Base-by-base conservation (phyloP, 2,329 filamentous ascomycete species). In the Phyllachora maydis region DNA sequence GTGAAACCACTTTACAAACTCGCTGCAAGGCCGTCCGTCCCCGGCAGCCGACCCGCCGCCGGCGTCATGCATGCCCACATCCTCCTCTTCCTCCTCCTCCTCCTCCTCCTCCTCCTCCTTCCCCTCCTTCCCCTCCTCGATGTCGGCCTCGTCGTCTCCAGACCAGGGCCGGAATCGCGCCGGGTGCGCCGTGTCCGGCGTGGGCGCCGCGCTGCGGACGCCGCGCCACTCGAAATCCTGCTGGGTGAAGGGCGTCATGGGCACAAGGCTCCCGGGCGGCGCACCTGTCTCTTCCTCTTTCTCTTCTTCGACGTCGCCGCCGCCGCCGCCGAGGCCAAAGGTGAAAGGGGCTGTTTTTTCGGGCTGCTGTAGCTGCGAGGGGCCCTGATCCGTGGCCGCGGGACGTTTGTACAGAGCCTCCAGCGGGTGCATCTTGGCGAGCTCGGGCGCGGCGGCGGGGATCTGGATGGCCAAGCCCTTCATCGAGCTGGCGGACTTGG, bases 401-500 rank as follows among this genome's bases (percentile, higher is more conserved):
- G 65, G 48, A 4, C 67, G 67, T 50, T 93, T 95, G 59, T 90
- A 98, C 3, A 95, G 62, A 1, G 81, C 81, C 52, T 95, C 83
- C 2, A 95, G 60, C 0, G 88, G 85, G 35, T 95, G 85, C 0
- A 92, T 54, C 31, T 62, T 54, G 23, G 45, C 33, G 3, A 42
- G 30, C n/a, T 47, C 43, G 1, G 59, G 51, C 5, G 54, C 53
- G 25, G 46, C 30, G 12, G 43, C 49, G 10, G 59, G 58, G 26
- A 65, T 63, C 35, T 57, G 59, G 42, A 70, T 64, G 14, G 54
- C 59, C 20, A 71, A 44, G 35, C 49, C 55, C 28, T 46, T 52
- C 16, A 50, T 39, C 8, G 59, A 63, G 22, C 53, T 43, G 4
- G 61, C 56, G 2, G 62, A 65, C 30, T 52, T 54, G 13, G 58